These are phyloP conservation scores for Pyronema domesticum DNA, from an alignment of 495 filamentous ascomycete genomes.

Conservation along the genomic window DNA sequence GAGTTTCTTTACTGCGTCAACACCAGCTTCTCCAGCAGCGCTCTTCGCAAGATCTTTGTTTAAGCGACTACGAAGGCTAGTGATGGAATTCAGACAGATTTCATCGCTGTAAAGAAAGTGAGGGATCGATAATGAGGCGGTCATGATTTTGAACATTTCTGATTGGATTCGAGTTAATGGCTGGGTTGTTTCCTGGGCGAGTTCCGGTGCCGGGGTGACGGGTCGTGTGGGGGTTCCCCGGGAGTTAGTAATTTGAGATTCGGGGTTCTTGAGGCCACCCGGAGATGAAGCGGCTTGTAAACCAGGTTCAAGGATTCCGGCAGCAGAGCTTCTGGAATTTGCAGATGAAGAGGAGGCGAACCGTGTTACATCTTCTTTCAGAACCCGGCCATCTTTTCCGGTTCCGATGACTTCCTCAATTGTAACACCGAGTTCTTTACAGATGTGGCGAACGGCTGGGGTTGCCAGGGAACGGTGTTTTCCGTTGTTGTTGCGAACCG, in stretches of 20 bases:
- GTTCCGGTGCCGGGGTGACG: constrained; percentile 9
- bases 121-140: constrained; percentile 68
- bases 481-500: constrained; percentile 10
- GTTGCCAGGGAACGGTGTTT: constrained; percentile 62
- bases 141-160: constrained; percentile 99
- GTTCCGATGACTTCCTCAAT: constrained; percentile 66
- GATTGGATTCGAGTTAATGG: constrained; percentile 61
- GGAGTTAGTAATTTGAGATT: neutral
- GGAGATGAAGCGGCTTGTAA: constrained; percentile 6
- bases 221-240: constrained; percentile 7
- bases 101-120: constrained; percentile 89
- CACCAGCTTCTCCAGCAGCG: constrained; percentile 27
- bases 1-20: constrained; percentile 34
- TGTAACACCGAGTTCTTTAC: constrained; percentile 55
- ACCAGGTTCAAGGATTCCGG: constrained; percentile 10
- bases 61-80: constrained; percentile 48
- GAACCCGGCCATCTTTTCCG: constrained; percentile 77
- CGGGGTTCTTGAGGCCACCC: neutral
- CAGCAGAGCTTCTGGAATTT: constrained; percentile 25
- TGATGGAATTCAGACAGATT: constrained; percentile 56
- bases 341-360: constrained; percentile 26
- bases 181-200: constrained; percentile 37
- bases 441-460: constrained; percentile 77
- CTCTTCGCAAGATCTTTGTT: constrained; percentile 33
- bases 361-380: constrained; percentile 84